A percentile compares a stretch with the other conserved stretches of the same genome.
These are phyloP conservation scores for Choanephora cucurbitarum DNA, from an alignment of 371 early-diverging fungal species.

Conservation along the genomic window DNA sequence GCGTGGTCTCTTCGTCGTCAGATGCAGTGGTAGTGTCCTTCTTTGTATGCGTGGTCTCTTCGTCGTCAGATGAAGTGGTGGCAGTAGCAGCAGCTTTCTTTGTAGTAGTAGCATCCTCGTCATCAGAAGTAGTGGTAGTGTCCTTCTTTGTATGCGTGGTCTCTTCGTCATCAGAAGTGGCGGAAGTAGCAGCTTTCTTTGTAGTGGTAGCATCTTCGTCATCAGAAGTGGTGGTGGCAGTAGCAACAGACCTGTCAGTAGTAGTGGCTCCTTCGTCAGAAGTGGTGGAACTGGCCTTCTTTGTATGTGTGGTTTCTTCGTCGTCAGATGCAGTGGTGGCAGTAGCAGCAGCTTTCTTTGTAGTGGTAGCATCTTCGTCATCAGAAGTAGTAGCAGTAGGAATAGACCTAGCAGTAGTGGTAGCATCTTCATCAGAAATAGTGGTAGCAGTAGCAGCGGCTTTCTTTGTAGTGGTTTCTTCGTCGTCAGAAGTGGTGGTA, in stretches of 20 bases:
- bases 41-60: neutral
- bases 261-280: conserved; percentile 3
- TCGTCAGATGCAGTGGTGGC: too few relatives aligned
- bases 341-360: neutral
- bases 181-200: conserved; percentile 4
- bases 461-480: neutral
- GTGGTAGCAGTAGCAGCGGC: neutral
- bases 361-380: neutral
- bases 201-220: conserved; percentile 1
- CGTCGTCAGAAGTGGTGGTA: too few relatives aligned
- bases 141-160: neutral
- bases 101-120: neutral
- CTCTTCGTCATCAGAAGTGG: neutral
- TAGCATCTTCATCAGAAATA: neutral
- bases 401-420: neutral
- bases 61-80: neutral
- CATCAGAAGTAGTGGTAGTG: neutral
- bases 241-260: neutral
- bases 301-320: too few relatives aligned
- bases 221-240: conserved; percentile 6
- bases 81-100: neutral
- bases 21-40: neutral
- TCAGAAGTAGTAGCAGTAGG: conserved; percentile 5
- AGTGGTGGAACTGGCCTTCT: conserved; percentile 5
- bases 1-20: neutral